Evolutionary conservation across 108 stramenopile species (phyloP).

Genomic region (Aurantiochytrium sp.): DNA sequence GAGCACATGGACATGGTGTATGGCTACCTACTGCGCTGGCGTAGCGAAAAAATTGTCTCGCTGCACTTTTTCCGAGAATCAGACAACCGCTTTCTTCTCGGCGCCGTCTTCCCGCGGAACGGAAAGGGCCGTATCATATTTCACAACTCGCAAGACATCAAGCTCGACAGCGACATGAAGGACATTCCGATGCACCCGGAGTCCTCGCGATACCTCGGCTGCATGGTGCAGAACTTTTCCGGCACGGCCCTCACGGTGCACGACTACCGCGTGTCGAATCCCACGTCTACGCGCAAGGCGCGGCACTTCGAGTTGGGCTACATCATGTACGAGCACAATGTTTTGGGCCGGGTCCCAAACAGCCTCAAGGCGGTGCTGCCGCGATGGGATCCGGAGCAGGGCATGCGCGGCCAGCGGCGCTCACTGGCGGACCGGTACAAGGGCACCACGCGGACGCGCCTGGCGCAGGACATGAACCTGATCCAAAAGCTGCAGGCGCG

Average conservation of each 20-base stretch:
- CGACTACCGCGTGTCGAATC: conserved; percentile 28
- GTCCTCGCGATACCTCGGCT: conserved; percentile 42
- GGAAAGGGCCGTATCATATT: conserved; percentile 10
- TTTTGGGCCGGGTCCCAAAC: conserved; percentile 45
- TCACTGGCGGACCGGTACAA: conserved; percentile 25
- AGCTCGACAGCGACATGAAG: conserved; percentile 27
- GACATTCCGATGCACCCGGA: conserved; percentile 39
- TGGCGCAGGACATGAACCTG: conserved; percentile 34
- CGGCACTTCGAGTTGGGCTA: background rate
- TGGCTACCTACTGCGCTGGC: background rate
- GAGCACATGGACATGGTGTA: conserved; percentile 31
- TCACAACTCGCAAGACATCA: conserved; percentile 6
- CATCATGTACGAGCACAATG: conserved; percentile 38
- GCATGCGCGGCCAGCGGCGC: conserved; percentile 23
- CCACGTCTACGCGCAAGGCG: background rate
- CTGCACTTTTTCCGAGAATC: conserved; percentile 23
- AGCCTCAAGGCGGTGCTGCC: conserved; percentile 40
- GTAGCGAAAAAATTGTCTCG: conserved; percentile 1
- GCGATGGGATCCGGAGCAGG: conserved; percentile 30
- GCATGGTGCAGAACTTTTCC: conserved; percentile 39
- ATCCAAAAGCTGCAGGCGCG: conserved; percentile 34
- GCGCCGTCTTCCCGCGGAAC: background rate
- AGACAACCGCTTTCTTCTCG: conserved; percentile 8
- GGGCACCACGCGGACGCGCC: conserved; percentile 33
- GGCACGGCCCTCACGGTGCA: conserved; percentile 41